Evolutionary conservation across 352 stramenopile species (phyloP).

Genomic region (Phytophthora gonapodyides): DNA sequence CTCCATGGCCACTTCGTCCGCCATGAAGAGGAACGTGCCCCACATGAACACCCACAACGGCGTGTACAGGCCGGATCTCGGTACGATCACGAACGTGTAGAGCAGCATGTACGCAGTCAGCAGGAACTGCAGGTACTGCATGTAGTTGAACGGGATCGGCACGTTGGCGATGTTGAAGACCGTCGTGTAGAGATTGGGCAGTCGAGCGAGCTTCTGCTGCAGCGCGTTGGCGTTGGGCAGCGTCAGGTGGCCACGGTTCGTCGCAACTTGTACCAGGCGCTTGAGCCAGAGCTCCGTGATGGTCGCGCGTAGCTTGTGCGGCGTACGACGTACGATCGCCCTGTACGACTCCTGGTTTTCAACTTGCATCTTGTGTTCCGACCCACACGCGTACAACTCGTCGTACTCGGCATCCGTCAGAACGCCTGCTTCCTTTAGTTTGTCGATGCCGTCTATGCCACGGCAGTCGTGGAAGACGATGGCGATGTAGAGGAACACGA

Average conservation of each 20-base stretch:
- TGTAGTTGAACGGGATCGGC: constrained; percentile 88
- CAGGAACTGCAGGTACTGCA: constrained; percentile 78
- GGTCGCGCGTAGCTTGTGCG: constrained; percentile 72
- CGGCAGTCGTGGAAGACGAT: constrained; percentile 84
- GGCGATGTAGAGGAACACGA: constrained; percentile 85
- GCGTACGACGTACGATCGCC: constrained; percentile 61
- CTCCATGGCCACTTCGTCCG: constrained; percentile 82
- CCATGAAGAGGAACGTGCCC: constrained; percentile 83
- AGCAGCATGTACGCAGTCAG: constrained; percentile 77
- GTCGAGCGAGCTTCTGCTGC: constrained; percentile 67
- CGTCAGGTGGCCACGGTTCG: constrained; percentile 62
- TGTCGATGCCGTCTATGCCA: constrained; percentile 69
- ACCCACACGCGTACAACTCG: constrained; percentile 71
- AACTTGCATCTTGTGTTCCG: constrained; percentile 52
- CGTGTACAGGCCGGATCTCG: constrained; percentile 70
- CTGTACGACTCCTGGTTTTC: constrained; percentile 48
- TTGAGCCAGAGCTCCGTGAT: constrained; percentile 86
- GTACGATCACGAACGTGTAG: constrained; percentile 87
- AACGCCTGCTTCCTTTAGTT: constrained; percentile 58
- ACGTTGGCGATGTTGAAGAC: constrained; percentile 88
- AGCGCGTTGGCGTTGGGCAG: constrained; percentile 59
- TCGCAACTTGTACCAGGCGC: constrained; percentile 68
- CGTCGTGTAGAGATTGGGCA: constrained; percentile 77
- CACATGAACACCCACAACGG: constrained; percentile 82
- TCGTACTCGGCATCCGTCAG: constrained; percentile 71